Conservation (phyloP, 2,329 filamentous ascomycete species). For the Xylaria hypoxylon region DNA sequence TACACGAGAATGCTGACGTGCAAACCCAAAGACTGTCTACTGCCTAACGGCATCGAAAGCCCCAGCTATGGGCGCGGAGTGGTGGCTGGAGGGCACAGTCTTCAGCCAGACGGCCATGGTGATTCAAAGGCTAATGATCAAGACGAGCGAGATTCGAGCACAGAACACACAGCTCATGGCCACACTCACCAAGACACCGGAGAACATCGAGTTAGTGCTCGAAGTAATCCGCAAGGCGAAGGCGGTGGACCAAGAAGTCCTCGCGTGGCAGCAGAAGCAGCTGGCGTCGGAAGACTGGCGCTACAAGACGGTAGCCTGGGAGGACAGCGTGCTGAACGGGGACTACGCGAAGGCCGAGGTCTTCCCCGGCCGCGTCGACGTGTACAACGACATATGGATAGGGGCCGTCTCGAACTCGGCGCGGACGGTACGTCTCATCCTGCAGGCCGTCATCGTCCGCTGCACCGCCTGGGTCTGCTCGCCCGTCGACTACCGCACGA, state of each 20-base stretch:
- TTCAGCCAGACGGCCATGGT: conserved; percentile 61
- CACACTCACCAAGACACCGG: conserved; percentile 58
- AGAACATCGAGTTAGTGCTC: conserved; percentile 63
- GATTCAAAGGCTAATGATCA: conserved; percentile 65
- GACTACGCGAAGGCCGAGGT: conserved; percentile 67
- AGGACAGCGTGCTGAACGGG: conserved; percentile 63
- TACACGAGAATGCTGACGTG: background rate
- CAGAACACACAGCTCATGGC: conserved; percentile 65
- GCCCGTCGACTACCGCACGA: conserved; percentile 72
- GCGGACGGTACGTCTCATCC: conserved; percentile 64
- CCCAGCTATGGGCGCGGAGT: conserved; percentile 66
- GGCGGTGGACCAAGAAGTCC: conserved; percentile 63
- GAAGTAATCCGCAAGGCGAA: conserved; percentile 65
- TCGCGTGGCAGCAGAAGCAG: conserved; percentile 62
- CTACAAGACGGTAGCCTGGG: conserved; percentile 67
- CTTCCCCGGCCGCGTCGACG: conserved; percentile 70
- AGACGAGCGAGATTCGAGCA: conserved; percentile 66
- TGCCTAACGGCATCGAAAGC: conserved; percentile 65
- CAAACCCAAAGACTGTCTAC: conserved; percentile 59
- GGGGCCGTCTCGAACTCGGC: conserved; percentile 69
- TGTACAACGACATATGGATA: conserved; percentile 69
- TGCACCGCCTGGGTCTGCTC: conserved; percentile 71
- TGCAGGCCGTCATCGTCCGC: conserved; percentile 67
- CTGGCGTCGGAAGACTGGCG: conserved; percentile 62
- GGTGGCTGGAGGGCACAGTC: conserved; percentile 68